These are phyloP conservation scores for Arthroderma sp. DNA, from an alignment of 2,329 filamentous ascomycete species.

Conservation along the genomic window DNA sequence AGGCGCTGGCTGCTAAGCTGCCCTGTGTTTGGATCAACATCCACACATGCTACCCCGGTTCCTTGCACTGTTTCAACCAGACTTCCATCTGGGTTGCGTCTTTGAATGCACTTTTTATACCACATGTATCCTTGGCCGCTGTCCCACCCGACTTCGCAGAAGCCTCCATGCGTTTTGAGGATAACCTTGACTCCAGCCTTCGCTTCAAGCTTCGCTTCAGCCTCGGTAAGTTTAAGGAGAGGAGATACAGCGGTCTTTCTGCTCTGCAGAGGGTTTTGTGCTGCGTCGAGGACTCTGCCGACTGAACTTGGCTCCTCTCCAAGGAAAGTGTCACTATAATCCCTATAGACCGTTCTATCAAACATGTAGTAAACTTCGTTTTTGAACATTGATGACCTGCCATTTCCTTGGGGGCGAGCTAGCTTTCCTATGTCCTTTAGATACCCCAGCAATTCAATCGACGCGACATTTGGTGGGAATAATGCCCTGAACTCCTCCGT, in stretches of 20 bases:
- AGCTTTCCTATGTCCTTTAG: slow-evolving; percentile 3
- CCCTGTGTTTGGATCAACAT: slow-evolving; percentile 3
- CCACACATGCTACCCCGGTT: slow-evolving; percentile 7
- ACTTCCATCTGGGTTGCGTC: neutral
- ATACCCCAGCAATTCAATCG: slow-evolving; percentile 1
- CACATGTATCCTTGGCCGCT: slow-evolving; percentile 9
- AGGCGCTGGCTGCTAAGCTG: slow-evolving; percentile 3
- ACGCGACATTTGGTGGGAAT: slow-evolving; percentile 5
- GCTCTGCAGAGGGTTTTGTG: neutral
- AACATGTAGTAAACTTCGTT: slow-evolving; percentile 6
- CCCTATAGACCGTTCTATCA: slow-evolving; percentile 1
- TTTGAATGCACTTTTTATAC: slow-evolving; percentile 6
- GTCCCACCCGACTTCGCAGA: slow-evolving; percentile 3
- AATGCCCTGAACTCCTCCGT: slow-evolving; percentile 6
- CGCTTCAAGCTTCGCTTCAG: slow-evolving; percentile 4
- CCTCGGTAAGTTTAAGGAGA: slow-evolving; percentile 6
- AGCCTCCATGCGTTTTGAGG: slow-evolving; percentile 5
- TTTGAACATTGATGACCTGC: slow-evolving; percentile 4
- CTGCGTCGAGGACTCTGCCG: slow-evolving; percentile 2
- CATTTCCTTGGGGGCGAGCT: slow-evolving; percentile 4
- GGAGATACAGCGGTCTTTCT: slow-evolving; percentile 4
- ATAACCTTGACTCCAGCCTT: slow-evolving; percentile 1
- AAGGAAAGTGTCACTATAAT: neutral
- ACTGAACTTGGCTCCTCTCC: slow-evolving; percentile 3
- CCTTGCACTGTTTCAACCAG: slow-evolving; percentile 2